Percentiles rank a stretch among this genome's conserved stretches.
Evolutionary conservation across 371 early-diverging fungal genomes (phyloP).

Genomic region (Syncephalastrum sp.): DNA sequence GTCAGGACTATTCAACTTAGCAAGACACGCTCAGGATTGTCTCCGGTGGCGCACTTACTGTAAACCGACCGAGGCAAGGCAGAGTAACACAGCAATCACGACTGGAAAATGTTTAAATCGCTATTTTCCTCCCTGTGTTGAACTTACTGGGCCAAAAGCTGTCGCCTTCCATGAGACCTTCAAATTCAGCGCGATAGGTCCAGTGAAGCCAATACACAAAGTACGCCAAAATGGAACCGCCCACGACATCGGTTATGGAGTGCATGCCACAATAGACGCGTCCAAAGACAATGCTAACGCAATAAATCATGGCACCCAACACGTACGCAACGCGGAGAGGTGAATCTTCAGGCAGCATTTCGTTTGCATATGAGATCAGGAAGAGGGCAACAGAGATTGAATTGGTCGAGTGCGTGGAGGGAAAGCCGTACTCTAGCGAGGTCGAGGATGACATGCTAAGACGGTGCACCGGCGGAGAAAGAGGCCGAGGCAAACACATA

Average conservation of each 20-base stretch:
- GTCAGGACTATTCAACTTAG: constrained; percentile 49
- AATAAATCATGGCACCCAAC: constrained; percentile 53
- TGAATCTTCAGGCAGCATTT: constrained; percentile 35
- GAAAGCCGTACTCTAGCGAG: constrained; percentile 79
- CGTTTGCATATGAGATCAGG: constrained; percentile 50
- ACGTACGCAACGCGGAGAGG: constrained; percentile 40
- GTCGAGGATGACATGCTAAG: constrained; percentile 60
- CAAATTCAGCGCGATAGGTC: constrained; percentile 50
- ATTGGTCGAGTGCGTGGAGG: constrained; percentile 79
- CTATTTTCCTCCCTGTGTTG: background rate
- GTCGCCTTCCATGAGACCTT: constrained; percentile 50
- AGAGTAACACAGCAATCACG: constrained; percentile 36
- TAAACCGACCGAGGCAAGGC: constrained; percentile 48
- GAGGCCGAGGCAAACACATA: constrained; percentile 73
- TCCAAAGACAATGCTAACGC: constrained; percentile 65
- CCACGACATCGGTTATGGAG: constrained; percentile 68
- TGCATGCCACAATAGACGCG: constrained; percentile 82
- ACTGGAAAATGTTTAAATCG: constrained; percentile 21
- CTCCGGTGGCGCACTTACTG: constrained; percentile 39
- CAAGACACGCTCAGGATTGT: background rate
- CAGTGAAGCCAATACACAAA: constrained; percentile 57
- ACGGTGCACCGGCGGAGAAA: constrained; percentile 70
- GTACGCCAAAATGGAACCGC: constrained; percentile 64
- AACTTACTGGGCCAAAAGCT: constrained; percentile 50
- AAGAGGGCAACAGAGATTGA: constrained; percentile 71